A percentile compares a stretch with the other conserved stretches of the same genome.
Conservation (phyloP, 1,139 yeast genomes). For the Yamadazyma membranifaciens region DNA sequence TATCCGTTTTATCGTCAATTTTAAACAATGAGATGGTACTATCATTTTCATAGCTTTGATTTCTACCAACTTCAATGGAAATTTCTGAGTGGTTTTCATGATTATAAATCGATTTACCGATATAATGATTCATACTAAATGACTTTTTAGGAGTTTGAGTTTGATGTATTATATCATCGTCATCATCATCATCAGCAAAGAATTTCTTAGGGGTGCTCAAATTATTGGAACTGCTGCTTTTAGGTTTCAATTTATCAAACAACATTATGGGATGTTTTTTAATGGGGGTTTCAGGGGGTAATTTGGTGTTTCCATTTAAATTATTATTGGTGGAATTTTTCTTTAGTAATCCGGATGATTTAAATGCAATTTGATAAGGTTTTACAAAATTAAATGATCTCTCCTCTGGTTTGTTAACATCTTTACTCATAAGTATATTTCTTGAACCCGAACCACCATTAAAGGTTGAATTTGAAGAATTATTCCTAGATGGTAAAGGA, state of each 20-base stretch:
- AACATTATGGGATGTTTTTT: conserved; percentile 55
- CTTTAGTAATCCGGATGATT: conserved; percentile 71
- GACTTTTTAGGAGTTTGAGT: conserved; percentile 1
- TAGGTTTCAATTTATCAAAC: conserved; percentile 20
- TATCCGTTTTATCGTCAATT: conserved; percentile 12
- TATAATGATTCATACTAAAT: conserved; percentile 1
- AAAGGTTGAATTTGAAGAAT: not conserved
- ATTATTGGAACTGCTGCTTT: not conserved
- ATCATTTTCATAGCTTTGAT: conserved; percentile 29
- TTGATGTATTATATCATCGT: too few species aligned
- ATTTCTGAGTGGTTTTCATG: conserved; percentile 17
- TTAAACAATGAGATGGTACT: conserved; percentile 36
- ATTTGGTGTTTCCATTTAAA: conserved; percentile 18
- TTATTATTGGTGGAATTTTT: conserved; percentile 46
- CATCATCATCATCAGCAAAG: too few species aligned
- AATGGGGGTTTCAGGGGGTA: conserved; percentile 81
- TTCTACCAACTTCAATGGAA: conserved; percentile 45
- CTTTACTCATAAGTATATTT: not conserved
- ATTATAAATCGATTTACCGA: conserved; percentile 8
- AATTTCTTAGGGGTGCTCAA: not conserved
- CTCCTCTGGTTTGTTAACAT: conserved; percentile 1
- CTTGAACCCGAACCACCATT: not conserved
- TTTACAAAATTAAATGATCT: conserved; percentile 66
- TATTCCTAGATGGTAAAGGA: not conserved
- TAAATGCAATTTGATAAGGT: conserved; percentile 83